Base-by-base conservation (phyloP, 495 filamentous ascomycete species). In the Xylaria flabelliformis region DNA sequence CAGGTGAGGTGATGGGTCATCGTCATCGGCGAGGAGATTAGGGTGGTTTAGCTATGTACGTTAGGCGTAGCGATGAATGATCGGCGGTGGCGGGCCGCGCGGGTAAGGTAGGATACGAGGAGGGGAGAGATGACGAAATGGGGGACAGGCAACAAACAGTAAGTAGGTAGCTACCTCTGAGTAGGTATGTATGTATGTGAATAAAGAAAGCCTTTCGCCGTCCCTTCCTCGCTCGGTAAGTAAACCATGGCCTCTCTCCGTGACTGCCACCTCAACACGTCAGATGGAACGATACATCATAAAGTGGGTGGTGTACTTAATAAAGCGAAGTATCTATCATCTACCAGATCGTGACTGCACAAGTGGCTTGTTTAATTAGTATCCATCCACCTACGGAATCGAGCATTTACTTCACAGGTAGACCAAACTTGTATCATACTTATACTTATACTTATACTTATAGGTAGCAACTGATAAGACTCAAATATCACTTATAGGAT, bases 71-170 rank as follows among this genome's bases (percentile, higher is more conserved):
- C 8, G 32, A 61, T 39, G 9, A 39, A 61, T 36, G 32, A 61
- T 61, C 58, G 34, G 58, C 32, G 34, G 6, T 61, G 34, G 58
- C 39, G 58, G 56, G 29, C 19, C n/a, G 58, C n/a, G 58, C 21
- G 34, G 58, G 15, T 50, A 50, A 8, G 17, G 19, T 29, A 61
- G 19, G 32, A 34, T 21, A 29, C 26, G 26, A 21, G 17, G 17
- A 61, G 55, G 58, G 12, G 34, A 61, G 32, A 61, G 32, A 61
- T 39, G 58, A 61, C 58, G 34, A 61, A 61, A 59, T 58, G n/a
- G 19, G 19, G 48, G n/a, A 21, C 12, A 50, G n/a, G 46, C 13
- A 50, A 13, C 26, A 29, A 50, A 13, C 26, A 29, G 26, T 29
- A 29, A 29, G 26, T 29, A 29, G 26, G 26, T 29, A 29, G 26